Evolutionary conservation across 371 early-diverging fungal genomes (phyloP), one percentile per base, ranked within the genome.

Genomic region (Mucor velutinosus): DNA sequence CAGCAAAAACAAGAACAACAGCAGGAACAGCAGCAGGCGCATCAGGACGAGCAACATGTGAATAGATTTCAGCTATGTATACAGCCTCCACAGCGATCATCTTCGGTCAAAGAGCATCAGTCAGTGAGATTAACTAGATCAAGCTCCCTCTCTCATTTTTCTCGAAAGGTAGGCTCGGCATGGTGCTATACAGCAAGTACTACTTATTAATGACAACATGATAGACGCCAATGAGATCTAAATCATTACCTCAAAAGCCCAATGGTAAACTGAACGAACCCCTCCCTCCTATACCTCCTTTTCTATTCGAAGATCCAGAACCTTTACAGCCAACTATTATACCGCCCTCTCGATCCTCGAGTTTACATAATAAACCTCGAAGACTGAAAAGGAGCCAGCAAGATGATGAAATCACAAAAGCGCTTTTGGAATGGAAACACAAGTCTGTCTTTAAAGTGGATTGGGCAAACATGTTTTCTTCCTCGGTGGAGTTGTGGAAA

Each of bases 341-440:
- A 14, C 67, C 67, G 12, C 72, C 72, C 10, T 37, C 51, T n/a
- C 56, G 72, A 39, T 60, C 67, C 12, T 64, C 72, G 0, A 72
- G 72, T 57, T 32, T 71, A 15, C 47, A 21, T 30, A 41, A 21
- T 30, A 41, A n/a, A 23, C 51, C 53, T 30, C 47, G 58, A n/a
- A 37, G 15, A 35, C n/a, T 33, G 15, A 33, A 32, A 57, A 65
- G 23, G 32, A 65, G 15, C 0, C 37, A 58, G 1, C n/a, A 33
- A 32, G 59, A 73, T 3, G 73, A 65, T 23, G 73, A 69, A 27
- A 53, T 73, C 27, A 61, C 39, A 17, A 55, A 67, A 35, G 55
- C 67, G 8, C 39, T 75, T 11, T 59, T 73, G 35, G 72, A 73
- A 41, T 76, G 76, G 78, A 78, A 78, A 64, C 65, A 75, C 43